Base-by-base conservation (phyloP, 306 rosid genomes). In the Sophora flavescens region DNA sequence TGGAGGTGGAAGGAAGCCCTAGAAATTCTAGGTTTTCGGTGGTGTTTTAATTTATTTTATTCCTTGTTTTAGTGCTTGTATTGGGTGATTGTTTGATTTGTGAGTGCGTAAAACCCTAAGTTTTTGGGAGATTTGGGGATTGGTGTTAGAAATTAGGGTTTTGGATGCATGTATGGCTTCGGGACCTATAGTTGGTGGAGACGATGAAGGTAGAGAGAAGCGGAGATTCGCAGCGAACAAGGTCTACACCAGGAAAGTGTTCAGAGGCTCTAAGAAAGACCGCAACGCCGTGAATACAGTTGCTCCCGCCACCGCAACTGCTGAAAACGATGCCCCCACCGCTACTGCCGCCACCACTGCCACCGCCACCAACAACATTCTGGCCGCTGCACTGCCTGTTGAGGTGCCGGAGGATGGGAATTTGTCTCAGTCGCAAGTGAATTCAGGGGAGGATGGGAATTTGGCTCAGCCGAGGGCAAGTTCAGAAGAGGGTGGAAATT, bases 141-240 rank as follows among this genome's bases (percentile, higher is more conserved):
- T 47, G 74, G 72, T 70, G 44, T 52, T 77, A 3, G 66, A 71
- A 61, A 81, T 85, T 92, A 86, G 90, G 97, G 95, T 91, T 90
- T 85, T 84, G 96, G 80, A 87, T 91, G 93, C 82, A 94, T 94
- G 98, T 84, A 94, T 94, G 98, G 96, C 96, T 89, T 92, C 97
- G 78, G 96, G 87, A 87, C 89, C 92, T 80, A 74, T 51, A 17
- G 89, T 79, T 68, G 98, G 81, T 51, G 93, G 82, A 79, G 96
- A 89, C 64, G 92, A 91, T 51, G 97, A 91, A 80, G 75, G 76
- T 72, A 81, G 70, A 81, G 91, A 82, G 84, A 90, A 84, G 76
- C 83, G 86, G 84, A 84, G 93, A 74, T 83, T 26, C 50, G 48
- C 57, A 50, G 96, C 84, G 79, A 62, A 68, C 72, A 90, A 90